Percentiles rank a stretch among this genome's conserved stretches.
phyloP scores from a whole-genome alignment of 345 rosid genomes.

The Citrus mangshanensis region DNA sequence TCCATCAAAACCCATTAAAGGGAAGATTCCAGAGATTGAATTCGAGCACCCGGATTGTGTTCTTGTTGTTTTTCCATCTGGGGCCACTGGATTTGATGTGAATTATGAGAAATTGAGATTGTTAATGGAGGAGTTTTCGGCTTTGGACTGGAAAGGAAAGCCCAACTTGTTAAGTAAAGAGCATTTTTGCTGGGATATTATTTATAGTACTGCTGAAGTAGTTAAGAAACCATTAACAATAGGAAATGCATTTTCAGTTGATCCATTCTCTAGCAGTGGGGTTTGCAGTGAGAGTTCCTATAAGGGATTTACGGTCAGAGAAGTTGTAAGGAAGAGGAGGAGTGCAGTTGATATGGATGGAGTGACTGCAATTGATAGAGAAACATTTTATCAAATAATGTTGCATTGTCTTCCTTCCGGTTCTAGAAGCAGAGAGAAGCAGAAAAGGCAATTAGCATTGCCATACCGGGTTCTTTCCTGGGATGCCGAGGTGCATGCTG shows the following conservation, averaged over 20 bases:
- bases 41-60: slow-evolving; percentile 87
- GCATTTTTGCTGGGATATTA: slow-evolving; percentile 79
- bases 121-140: slow-evolving; percentile 33
- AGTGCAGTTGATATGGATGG: slow-evolving; percentile 95
- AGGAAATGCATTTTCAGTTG: slow-evolving; percentile 24
- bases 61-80: slow-evolving; percentile 70
- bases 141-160: slow-evolving; percentile 64
- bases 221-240: slow-evolving; percentile 53
- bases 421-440: slow-evolving; percentile 42
- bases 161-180: slow-evolving; percentile 71
- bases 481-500: slow-evolving; percentile 91
- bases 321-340: slow-evolving; percentile 78
- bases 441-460: slow-evolving; percentile 52
- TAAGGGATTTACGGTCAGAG: slow-evolving; percentile 40
- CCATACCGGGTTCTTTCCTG: slow-evolving; percentile 80
- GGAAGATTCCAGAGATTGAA: slow-evolving; percentile 54
- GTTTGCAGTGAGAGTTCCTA: slow-evolving; percentile 43
- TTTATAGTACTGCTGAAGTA: slow-evolving; percentile 68
- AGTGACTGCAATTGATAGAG: slow-evolving; percentile 54
- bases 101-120: slow-evolving; percentile 45
- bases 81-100: slow-evolving; percentile 30
- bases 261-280: slow-evolving; percentile 47
- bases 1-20: slow-evolving; percentile 45
- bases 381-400: slow-evolving; percentile 74
- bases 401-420: slow-evolving; percentile 87